Evolutionary conservation across 164 flowering plant species (phyloP).

Genomic region (Vitis rupestris): DNA sequence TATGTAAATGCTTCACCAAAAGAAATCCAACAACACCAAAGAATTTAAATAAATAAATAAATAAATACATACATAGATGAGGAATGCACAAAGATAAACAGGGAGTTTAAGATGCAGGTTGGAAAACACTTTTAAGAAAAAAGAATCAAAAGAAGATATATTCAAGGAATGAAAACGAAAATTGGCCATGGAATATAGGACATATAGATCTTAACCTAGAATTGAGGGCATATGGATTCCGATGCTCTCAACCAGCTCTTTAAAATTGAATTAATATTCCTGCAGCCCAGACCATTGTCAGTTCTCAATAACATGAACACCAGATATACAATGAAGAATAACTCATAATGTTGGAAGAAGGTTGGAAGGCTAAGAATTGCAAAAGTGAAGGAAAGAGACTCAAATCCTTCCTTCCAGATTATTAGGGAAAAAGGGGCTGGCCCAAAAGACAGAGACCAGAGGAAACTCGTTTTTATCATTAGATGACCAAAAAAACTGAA

Average conservation of each 20-base stretch:
- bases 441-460: too few species aligned
- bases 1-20: not conserved
- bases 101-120: not conserved
- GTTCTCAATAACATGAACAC: conserved; percentile 17
- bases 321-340: conserved; percentile 5
- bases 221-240: conserved; percentile 30
- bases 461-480: too few species aligned
- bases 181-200: conserved; percentile 21
- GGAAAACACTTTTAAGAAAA: not conserved
- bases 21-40: too few species aligned
- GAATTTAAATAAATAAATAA: too few species aligned
- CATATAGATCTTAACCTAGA: conserved; percentile 46
- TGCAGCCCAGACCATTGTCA: conserved; percentile 57
- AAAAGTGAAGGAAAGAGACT: not conserved
- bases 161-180: not conserved
- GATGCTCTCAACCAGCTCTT: conserved; percentile 59
- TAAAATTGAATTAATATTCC: conserved; percentile 37
- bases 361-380: too few species aligned
- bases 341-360: not conserved
- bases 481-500: too few species aligned
- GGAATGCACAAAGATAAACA: not conserved
- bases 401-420: not conserved
- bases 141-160: not conserved
- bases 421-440: too few species aligned
- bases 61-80: too few species aligned